phyloP scores from a whole-genome alignment of 768 basidiomycete genomes.

The Bullera alba region DNA sequence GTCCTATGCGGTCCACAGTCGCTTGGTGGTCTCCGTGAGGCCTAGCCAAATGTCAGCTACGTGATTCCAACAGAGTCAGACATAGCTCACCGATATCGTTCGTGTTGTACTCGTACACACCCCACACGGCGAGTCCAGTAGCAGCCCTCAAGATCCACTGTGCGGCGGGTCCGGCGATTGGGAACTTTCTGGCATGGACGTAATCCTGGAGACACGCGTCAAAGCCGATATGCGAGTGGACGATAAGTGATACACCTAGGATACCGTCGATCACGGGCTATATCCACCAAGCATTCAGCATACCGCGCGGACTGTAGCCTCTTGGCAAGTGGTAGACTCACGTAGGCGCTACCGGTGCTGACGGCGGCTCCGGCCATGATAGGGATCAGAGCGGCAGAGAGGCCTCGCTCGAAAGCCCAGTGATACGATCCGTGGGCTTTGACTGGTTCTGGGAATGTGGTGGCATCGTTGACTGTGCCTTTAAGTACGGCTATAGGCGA shows the following conservation, averaged over 20 bases:
- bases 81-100: slow-evolving; percentile 78
- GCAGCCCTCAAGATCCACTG: slow-evolving; percentile 72
- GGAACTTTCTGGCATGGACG: slow-evolving; percentile 87
- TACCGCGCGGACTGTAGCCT: no score
- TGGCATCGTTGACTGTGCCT: slow-evolving; percentile 93
- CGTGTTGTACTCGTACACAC: slow-evolving; percentile 97
- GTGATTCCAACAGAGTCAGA: background rate
- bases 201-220: slow-evolving; percentile 70
- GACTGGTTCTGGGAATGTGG: slow-evolving; percentile 73
- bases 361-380: slow-evolving; percentile 79
- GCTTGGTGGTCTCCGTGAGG: slow-evolving; percentile 73
- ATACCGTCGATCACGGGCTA: slow-evolving; percentile 79
- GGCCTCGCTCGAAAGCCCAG: slow-evolving; percentile 85
- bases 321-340: slow-evolving; percentile 27
- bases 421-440: slow-evolving; percentile 82
- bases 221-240: slow-evolving; percentile 94
- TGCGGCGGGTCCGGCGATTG: slow-evolving; percentile 60
- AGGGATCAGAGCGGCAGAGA: slow-evolving; percentile 81
- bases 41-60: slow-evolving; percentile 51
- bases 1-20: slow-evolving; percentile 69
- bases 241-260: slow-evolving; percentile 74
- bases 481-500: slow-evolving; percentile 67
- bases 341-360: slow-evolving; percentile 63
- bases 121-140: slow-evolving; percentile 72
- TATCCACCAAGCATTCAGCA: background rate